Conservation (phyloP, 2,329 filamentous ascomycete species). For the Cadophora luteo-olivacea region DNA sequence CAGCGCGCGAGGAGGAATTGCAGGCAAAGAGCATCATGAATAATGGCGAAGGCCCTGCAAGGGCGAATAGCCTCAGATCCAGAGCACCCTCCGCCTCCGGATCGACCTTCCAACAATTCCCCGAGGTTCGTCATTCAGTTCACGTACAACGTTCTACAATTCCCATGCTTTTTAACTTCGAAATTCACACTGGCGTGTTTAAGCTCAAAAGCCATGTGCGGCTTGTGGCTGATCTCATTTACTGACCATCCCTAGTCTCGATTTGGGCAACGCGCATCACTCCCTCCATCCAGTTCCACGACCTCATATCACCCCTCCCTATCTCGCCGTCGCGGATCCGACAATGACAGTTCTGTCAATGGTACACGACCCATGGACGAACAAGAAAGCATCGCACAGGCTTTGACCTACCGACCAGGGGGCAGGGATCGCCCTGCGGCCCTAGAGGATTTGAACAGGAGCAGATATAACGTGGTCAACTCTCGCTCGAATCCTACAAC, state of each 20-base stretch:
- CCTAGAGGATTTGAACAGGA: conserved; percentile 36
- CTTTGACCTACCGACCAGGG: conserved; percentile 38
- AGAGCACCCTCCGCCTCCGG: conserved; percentile 21
- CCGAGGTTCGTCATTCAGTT: conserved; percentile 25
- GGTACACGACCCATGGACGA: conserved; percentile 35
- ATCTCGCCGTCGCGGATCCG: conserved; percentile 40
- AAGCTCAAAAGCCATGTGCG: conserved; percentile 23
- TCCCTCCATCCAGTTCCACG: conserved; percentile 35
- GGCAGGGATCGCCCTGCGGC: conserved; percentile 35
- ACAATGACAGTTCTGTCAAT: conserved; percentile 36
- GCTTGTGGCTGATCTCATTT: conserved; percentile 31
- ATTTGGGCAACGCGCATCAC: conserved; percentile 39
- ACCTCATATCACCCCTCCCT: conserved; percentile 27
- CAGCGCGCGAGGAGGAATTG: conserved; percentile 42
- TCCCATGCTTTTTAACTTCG: conserved; percentile 16
- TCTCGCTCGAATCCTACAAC: conserved; percentile 41
- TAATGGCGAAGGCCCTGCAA: conserved; percentile 27
- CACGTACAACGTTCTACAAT: conserved; percentile 13
- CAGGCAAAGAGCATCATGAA: conserved; percentile 27
- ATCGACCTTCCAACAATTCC: conserved; percentile 11
- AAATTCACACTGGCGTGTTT: conserved; percentile 18
- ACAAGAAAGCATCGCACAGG: conserved; percentile 38
- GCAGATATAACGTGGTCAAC: conserved; percentile 35
- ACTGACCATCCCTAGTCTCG: conserved; percentile 39
- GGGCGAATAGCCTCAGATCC: conserved; percentile 39